A percentile compares a stretch with the other conserved stretches of the same genome.
Conservation (phyloP, 257 asterid genomes). For the Handroanthus guayacan region DNA sequence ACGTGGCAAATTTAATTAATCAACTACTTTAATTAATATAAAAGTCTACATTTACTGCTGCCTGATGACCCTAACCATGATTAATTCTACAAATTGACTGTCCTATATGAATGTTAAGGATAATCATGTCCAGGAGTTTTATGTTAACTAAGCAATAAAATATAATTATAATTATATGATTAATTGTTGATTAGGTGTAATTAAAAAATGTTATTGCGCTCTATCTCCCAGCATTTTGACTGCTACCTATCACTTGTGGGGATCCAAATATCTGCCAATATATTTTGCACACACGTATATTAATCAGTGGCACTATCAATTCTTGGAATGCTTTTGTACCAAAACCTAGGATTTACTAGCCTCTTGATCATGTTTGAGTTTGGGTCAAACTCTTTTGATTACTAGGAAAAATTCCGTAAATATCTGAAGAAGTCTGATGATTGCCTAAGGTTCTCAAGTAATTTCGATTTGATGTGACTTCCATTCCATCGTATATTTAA, state of each 20-base stretch:
- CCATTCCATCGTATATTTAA: too few species aligned
- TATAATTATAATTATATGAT: too few species aligned
- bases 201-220: conserved; percentile 40
- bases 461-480: too few species aligned
- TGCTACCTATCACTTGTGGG: conserved; percentile 19
- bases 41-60: background rate
- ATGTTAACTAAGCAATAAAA: background rate
- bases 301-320: conserved; percentile 8
- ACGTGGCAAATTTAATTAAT: background rate
- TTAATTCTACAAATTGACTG: background rate
- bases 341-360: background rate
- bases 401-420: too few species aligned
- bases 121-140: background rate
- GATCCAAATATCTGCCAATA: conserved; percentile 21
- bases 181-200: conserved; percentile 16
- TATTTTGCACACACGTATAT: background rate
- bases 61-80: conserved; percentile 17
- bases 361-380: too few species aligned
- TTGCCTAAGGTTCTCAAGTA: too few species aligned
- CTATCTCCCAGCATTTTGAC: conserved; percentile 36
- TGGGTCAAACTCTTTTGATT: too few species aligned
- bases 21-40: background rate
- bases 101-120: conserved; percentile 17
- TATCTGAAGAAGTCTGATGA: too few species aligned
- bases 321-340: conserved; percentile 30